phyloP scores from a whole-genome alignment of 1,139 yeast genomes.

The Candida labiduridarum region DNA sequence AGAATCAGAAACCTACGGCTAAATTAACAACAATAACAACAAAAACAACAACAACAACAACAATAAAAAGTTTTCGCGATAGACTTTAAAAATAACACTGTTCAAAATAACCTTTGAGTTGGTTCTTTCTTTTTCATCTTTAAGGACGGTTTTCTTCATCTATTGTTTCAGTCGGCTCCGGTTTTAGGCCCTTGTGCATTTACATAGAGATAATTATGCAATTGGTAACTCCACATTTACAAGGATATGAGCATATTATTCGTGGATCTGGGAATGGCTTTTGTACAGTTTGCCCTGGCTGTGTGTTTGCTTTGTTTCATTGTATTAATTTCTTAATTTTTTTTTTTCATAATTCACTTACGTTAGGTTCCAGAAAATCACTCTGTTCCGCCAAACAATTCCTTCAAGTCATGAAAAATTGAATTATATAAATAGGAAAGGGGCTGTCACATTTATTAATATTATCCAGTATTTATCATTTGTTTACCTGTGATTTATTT shows the following conservation, averaged over 20 bases:
- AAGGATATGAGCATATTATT: background rate
- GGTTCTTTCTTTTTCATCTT: background rate
- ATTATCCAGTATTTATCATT: background rate
- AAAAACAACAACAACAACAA: background rate
- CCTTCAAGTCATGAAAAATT: no score
- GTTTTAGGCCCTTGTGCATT: background rate
- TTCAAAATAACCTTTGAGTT: no score
- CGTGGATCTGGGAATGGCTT: no score
- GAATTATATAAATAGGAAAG: background rate
- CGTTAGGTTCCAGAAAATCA: no score
- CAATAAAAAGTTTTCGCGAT: no score
- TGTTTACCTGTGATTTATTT: background rate
- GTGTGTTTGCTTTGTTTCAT: no score
- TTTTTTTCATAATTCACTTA: no score
- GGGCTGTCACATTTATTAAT: background rate
- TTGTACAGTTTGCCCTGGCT: no score
- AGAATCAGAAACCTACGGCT: background rate
- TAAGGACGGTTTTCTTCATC: background rate
- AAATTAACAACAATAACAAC: background rate
- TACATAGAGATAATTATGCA: background rate
- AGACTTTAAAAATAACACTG: no score
- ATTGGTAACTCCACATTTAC: background rate
- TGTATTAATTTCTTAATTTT: no score
- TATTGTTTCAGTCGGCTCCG: background rate
- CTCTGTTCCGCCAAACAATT: no score